Evolutionary conservation across 2,329 filamentous ascomycete species (phyloP).

Genomic region (Hymenoscyphus occultus): DNA sequence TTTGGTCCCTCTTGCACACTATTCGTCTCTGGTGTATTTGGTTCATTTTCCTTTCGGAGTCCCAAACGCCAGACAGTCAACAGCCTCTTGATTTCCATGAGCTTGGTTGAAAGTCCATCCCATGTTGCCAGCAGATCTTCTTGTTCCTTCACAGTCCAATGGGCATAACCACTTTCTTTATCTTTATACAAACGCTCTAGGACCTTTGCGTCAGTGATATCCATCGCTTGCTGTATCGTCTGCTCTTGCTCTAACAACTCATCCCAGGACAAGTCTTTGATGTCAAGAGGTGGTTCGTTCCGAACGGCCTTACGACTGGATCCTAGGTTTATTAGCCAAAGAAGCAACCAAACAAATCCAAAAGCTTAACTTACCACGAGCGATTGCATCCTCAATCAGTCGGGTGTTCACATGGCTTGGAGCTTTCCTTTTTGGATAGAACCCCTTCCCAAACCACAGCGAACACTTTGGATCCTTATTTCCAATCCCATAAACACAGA

Average conservation of each 20-base stretch:
- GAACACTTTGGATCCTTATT: background rate
- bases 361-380: background rate
- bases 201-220: background rate
- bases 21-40: too few relatives aligned
- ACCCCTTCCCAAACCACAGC: background rate
- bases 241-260: background rate
- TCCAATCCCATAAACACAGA: background rate
- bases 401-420: background rate
- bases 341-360: background rate
- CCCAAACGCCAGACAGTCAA: too few relatives aligned
- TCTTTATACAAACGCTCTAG: background rate
- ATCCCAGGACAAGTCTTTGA: background rate
- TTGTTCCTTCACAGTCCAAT: too few relatives aligned
- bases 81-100: too few relatives aligned
- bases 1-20: too few relatives aligned
- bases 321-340: background rate
- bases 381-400: background rate
- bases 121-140: too few relatives aligned
- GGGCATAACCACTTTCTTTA: background rate
- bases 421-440: background rate
- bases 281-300: background rate
- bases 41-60: too few relatives aligned
- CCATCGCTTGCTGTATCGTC: background rate
- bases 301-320: background rate
- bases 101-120: too few relatives aligned